A percentile compares a stretch with the other conserved stretches of the same genome.
Conservation (phyloP, 805 yeast species). For the Candida nanaspora region DNA sequence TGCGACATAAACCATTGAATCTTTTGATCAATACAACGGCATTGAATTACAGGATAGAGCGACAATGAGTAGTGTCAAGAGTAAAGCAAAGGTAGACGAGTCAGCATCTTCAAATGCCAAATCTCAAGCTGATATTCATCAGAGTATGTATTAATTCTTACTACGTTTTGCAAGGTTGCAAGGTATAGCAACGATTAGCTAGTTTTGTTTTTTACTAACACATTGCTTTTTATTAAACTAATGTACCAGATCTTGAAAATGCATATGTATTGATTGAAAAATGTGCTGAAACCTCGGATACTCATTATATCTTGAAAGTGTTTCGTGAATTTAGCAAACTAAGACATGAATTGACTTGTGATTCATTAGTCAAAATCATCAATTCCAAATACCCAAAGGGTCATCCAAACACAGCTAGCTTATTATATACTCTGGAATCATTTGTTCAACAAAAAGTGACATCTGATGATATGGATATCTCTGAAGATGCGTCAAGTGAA, state of each 20-base stretch:
- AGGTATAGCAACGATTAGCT: too few relatives aligned
- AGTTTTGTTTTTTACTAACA: too few relatives aligned
- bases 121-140: background rate
- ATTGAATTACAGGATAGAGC: background rate
- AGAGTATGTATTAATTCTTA: background rate
- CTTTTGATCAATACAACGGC: too few relatives aligned
- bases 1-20: too few relatives aligned
- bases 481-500: slow-evolving; percentile 11
- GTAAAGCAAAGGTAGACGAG: background rate
- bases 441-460: slow-evolving; percentile 27
- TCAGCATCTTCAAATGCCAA: background rate
- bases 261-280: slow-evolving; percentile 17
- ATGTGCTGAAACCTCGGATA: slow-evolving; percentile 56
- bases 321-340: slow-evolving; percentile 75
- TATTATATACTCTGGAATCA: slow-evolving; percentile 28
- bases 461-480: slow-evolving; percentile 25
- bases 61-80: background rate
- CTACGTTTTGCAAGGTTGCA: too few relatives aligned
- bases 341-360: slow-evolving; percentile 54
- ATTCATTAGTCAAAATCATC: slow-evolving; percentile 49
- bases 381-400: slow-evolving; percentile 46
- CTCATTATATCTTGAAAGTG: slow-evolving; percentile 79
- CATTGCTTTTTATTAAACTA: too few relatives aligned
- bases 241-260: background rate
- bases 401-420: slow-evolving; percentile 33